A percentile compares a stretch with the other conserved stretches of the same genome.
These are phyloP conservation scores for Cucurbita maxima DNA, from an alignment of 306 rosid species.

Conservation along the genomic window DNA sequence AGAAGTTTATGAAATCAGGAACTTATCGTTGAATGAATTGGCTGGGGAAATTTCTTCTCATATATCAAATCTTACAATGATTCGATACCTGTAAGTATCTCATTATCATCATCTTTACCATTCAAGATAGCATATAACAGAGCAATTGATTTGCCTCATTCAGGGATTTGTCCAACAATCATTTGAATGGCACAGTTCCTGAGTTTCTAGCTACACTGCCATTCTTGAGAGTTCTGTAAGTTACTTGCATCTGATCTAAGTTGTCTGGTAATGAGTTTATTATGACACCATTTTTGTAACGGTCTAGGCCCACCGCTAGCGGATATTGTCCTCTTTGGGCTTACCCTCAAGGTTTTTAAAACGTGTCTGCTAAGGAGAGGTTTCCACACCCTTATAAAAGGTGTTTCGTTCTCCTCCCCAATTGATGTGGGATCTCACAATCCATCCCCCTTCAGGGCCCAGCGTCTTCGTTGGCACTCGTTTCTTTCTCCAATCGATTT, in stretches of 20 bases:
- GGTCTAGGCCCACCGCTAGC: no score
- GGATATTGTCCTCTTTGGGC: no score
- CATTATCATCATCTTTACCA: neutral
- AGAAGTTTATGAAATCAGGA: slow-evolving; percentile 10
- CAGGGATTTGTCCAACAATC: slow-evolving; percentile 22
- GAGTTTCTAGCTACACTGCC: slow-evolving; percentile 13
- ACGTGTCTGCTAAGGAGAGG: no score
- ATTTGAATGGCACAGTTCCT: slow-evolving; percentile 10
- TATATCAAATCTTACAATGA: slow-evolving; percentile 9
- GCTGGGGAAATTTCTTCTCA: slow-evolving; percentile 2
- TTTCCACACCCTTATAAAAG: no score
- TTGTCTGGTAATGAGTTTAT: neutral
- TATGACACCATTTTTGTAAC: no score
- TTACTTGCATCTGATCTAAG: neutral
- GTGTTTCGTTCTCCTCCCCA: no score
- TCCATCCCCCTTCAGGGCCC: no score
- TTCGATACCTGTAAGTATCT: slow-evolving; percentile 13
- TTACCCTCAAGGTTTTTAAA: no score
- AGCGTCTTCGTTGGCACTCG: no score
- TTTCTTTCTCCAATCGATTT: no score
- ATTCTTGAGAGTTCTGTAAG: slow-evolving; percentile 13
- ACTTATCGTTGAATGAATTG: slow-evolving; percentile 12
- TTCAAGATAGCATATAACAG: neutral
- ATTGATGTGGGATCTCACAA: no score
- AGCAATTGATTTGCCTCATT: neutral